Evolutionary conservation across 208 protist species (phyloP).

Genomic region (Leishmania tarentolae): DNA sequence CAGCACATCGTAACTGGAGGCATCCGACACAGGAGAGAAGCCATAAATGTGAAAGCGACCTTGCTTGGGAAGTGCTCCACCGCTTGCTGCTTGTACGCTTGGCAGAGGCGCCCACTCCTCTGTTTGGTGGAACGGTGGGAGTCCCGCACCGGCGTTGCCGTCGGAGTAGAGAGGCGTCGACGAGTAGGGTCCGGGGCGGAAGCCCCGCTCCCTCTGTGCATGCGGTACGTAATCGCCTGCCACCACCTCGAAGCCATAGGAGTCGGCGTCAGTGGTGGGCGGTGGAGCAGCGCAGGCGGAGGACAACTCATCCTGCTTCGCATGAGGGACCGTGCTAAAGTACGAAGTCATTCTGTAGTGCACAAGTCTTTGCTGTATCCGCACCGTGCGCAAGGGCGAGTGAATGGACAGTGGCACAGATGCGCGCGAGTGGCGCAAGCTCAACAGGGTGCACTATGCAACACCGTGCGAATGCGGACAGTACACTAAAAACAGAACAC

Average conservation of each 20-base stretch:
- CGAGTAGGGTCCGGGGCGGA: constrained; percentile 12
- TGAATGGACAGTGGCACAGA: background rate
- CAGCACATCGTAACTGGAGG: constrained; percentile 16
- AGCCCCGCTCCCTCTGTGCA: background rate
- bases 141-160: background rate
- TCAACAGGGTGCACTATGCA: background rate
- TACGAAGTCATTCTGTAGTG: constrained; percentile 3
- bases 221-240: constrained; percentile 26
- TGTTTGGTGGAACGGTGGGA: background rate
- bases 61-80: background rate
- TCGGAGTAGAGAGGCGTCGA: constrained; percentile 7
- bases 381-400: background rate
- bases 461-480: background rate
- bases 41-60: constrained; percentile 3
- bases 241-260: constrained; percentile 23
- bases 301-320: background rate
- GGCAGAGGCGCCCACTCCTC: constrained; percentile 10
- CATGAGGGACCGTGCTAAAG: constrained; percentile 17
- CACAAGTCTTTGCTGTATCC: background rate
- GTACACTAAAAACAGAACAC: too few relatives aligned
- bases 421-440: too few relatives aligned
- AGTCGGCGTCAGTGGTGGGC: background rate
- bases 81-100: background rate
- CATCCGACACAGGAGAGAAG: constrained; percentile 7
- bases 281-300: background rate